phyloP scores from a whole-genome alignment of 352 stramenopile genomes.

The Blastocystis sp. region DNA sequence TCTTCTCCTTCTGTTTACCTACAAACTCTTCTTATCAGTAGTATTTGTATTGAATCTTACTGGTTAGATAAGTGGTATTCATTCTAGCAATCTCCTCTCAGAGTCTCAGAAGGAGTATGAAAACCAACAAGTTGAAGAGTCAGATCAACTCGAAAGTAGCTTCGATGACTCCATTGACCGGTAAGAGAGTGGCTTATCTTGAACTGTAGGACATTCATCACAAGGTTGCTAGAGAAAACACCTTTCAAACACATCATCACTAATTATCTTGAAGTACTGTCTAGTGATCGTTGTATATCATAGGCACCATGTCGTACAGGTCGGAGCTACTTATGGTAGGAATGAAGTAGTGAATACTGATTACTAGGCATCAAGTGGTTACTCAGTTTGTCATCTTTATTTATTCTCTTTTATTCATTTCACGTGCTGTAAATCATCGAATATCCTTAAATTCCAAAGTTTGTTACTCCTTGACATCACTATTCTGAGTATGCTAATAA shows the following conservation, averaged over 20 bases:
- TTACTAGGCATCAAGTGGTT: neutral
- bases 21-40: conserved; percentile 3
- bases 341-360: neutral
- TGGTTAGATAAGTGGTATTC: neutral
- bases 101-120: neutral
- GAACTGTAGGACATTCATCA: neutral
- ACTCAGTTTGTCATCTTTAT: conserved; percentile 5
- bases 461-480: neutral
- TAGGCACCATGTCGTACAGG: neutral
- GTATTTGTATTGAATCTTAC: neutral
- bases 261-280: neutral
- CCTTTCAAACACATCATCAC: neutral
- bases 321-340: conserved; percentile 2
- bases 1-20: neutral
- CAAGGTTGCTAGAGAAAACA: neutral
- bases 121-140: neutral
- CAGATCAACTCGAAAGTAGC: neutral
- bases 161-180: neutral
- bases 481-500: conserved; percentile 41
- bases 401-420: conserved; percentile 15
- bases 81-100: neutral
- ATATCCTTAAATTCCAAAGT: neutral
- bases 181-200: neutral
- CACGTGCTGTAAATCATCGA: neutral
- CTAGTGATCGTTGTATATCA: neutral